A percentile compares a stretch with the other conserved stretches of the same genome.
phyloP scores from a whole-genome alignment of 2,329 filamentous ascomycete species.

The Venturia pyrina region DNA sequence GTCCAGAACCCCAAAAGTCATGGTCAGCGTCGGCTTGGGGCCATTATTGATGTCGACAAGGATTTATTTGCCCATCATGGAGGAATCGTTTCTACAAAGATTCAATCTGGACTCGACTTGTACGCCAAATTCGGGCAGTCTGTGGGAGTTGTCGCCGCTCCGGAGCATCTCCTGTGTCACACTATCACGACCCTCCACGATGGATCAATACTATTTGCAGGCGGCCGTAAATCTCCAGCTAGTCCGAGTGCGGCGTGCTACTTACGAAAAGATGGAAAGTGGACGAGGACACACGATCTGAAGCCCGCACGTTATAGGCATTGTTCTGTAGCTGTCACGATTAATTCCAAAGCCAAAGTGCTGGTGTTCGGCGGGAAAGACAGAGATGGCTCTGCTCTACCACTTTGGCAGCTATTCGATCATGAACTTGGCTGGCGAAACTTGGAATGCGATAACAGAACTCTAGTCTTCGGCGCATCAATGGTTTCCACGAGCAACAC shows the following conservation, averaged over 20 bases:
- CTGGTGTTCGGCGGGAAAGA: slow-evolving; percentile 37
- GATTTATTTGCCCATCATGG: slow-evolving; percentile 31
- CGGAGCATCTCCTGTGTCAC: slow-evolving; percentile 55
- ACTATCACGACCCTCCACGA: slow-evolving; percentile 57
- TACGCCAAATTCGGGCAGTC: slow-evolving; percentile 17
- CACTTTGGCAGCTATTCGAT: slow-evolving; percentile 36
- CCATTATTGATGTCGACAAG: slow-evolving; percentile 17
- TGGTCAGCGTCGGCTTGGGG: slow-evolving; percentile 16
- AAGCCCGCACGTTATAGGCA: slow-evolving; percentile 68
- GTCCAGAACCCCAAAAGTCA: not conserved
- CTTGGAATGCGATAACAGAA: slow-evolving; percentile 27
- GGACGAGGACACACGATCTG: slow-evolving; percentile 57
- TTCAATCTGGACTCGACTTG: slow-evolving; percentile 38
- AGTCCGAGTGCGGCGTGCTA: slow-evolving; percentile 64
- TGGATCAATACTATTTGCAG: slow-evolving; percentile 55
- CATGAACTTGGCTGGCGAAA: slow-evolving; percentile 40
- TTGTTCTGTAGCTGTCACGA: slow-evolving; percentile 42
- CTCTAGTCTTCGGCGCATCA: slow-evolving; percentile 42
- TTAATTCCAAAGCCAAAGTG: slow-evolving; percentile 29
- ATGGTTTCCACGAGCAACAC: slow-evolving; percentile 35
- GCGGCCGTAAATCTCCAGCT: slow-evolving; percentile 67
- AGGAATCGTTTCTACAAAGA: slow-evolving; percentile 38
- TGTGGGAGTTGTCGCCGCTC: slow-evolving; percentile 21
- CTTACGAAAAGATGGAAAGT: slow-evolving; percentile 52
- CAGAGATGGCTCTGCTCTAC: slow-evolving; percentile 30